Base-by-base conservation (phyloP, 2,329 filamentous ascomycete genomes). In the Dichotomopilus funicola region DNA sequence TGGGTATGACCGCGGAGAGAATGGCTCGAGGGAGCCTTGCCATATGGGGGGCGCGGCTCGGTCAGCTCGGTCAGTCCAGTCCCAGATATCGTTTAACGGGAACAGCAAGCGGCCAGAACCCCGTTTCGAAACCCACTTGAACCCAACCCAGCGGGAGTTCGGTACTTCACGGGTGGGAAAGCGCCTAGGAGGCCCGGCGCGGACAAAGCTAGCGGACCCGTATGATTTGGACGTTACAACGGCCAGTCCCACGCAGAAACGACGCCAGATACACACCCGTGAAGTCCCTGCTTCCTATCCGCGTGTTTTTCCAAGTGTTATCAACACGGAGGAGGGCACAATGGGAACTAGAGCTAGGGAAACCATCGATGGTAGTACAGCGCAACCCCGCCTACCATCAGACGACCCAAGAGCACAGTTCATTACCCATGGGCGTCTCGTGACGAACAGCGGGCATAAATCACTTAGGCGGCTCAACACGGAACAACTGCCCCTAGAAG, bases 401-500 rank as follows among this genome's bases (percentile, higher is more conserved):
- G 55, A 57, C 13, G 57, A 62, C 36, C 45, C 59, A 10, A 58
- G 56, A 19, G 42, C 8, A 31, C 62, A 59, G n/a, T 36, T 64
- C 42, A 62, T 64, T 34, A 56, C 49, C 43, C 62, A 61, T 41
- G 61, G 63, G 44, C 56, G 57, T 3, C 62, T 59, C 13, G 56
- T 59, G 9, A 56, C 50, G 12, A 51, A 44, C 7, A 48, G 61
- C 27, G 44, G 55, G 12, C 50, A 52, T 6, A 63, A 56, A 49
- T 61, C 56, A 38, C 55, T 52, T 19, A 60, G 58, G 43, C 59
- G 65, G 11, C 48, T 59, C 9, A 63, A 55, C 45, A 66, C 62
- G 7, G 60, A 65, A 34, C 56, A 54, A 19, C 52, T 67, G 33
- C 65, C 66, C 13, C 60, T 66, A 6, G 65, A 67, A 47, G 61